Conservation (phyloP, 169 alveolate genomes). For the Amoebophrya sp. region DNA sequence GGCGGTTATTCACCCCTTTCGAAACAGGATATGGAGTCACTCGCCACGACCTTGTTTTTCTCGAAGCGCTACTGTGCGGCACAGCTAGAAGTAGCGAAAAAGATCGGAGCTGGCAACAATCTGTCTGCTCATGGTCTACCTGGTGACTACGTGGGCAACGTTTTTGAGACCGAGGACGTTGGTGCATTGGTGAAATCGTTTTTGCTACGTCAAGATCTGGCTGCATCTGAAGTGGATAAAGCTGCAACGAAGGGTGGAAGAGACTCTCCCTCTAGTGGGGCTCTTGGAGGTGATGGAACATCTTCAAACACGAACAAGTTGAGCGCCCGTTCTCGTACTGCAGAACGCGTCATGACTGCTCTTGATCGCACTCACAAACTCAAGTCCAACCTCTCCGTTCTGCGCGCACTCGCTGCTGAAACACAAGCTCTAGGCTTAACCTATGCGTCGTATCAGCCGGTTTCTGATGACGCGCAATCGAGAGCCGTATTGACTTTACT, state of each 20-base stretch:
- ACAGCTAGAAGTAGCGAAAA: neutral
- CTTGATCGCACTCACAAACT: neutral
- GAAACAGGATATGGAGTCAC: neutral
- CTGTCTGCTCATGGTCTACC: no score
- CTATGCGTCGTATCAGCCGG: neutral
- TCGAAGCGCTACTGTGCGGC: neutral
- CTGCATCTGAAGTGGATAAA: neutral
- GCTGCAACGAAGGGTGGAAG: neutral
- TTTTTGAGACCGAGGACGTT: neutral
- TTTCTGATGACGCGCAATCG: neutral
- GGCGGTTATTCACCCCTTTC: no score
- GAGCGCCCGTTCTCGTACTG: neutral
- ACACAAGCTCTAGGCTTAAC: neutral
- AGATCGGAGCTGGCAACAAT: no score
- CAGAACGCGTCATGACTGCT: neutral
- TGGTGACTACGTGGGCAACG: neutral
- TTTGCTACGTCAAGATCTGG: neutral
- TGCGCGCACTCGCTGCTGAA: neutral
- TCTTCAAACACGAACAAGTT: neutral
- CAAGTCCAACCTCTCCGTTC: neutral
- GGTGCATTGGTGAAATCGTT: neutral
- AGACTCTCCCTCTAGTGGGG: neutral
- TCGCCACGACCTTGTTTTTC: neutral
- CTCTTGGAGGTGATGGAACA: neutral
- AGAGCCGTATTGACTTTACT: neutral